Conservation (phyloP, 768 basidiomycete species). For the Dentipellis fragilis region DNA sequence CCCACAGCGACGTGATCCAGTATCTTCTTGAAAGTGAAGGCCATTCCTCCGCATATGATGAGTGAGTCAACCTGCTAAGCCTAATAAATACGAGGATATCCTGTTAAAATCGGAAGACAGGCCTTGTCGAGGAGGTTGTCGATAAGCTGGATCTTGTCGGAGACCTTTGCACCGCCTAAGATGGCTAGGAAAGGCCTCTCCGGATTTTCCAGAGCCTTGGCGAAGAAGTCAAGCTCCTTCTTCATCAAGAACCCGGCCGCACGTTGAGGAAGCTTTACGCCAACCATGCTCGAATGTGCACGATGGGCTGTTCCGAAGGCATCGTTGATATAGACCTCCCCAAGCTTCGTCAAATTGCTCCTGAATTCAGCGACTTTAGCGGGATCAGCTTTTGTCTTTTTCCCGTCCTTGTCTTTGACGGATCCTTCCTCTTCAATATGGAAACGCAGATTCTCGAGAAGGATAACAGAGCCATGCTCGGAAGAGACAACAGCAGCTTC, state of each 20-base stretch:
- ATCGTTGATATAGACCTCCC: conserved; percentile 97
- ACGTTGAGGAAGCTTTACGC: conserved; percentile 82
- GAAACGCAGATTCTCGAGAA: conserved; percentile 97
- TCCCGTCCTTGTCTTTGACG: conserved; percentile 85
- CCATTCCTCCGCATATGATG: conserved; percentile 98
- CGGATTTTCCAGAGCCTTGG: conserved; percentile 91
- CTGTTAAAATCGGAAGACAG: conserved; percentile 4
- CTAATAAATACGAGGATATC: conserved; percentile 1
- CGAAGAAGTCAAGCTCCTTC: conserved; percentile 98
- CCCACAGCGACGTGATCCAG: conserved; percentile 67
- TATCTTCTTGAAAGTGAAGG: conserved; percentile 97
- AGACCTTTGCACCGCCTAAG: conserved; percentile 96
- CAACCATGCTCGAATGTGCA: conserved; percentile 98
- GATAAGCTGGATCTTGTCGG: conserved; percentile 97
- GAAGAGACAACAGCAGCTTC: conserved; percentile 69
- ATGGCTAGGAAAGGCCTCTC: conserved; percentile 97
- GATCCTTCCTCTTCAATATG: conserved; percentile 98
- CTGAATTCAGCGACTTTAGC: conserved; percentile 76
- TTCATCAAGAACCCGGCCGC: conserved; percentile 96
- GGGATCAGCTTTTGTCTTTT: conserved; percentile 90
- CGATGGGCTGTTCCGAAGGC: conserved; percentile 98
- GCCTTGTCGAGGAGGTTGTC: conserved; percentile 99
- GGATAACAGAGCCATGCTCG: conserved; percentile 60
- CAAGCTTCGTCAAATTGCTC: conserved; percentile 79
- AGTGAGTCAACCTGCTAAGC: conserved; percentile 73